Conservation (phyloP, 345 rosid species). For the Erucastrum elatum region DNA sequence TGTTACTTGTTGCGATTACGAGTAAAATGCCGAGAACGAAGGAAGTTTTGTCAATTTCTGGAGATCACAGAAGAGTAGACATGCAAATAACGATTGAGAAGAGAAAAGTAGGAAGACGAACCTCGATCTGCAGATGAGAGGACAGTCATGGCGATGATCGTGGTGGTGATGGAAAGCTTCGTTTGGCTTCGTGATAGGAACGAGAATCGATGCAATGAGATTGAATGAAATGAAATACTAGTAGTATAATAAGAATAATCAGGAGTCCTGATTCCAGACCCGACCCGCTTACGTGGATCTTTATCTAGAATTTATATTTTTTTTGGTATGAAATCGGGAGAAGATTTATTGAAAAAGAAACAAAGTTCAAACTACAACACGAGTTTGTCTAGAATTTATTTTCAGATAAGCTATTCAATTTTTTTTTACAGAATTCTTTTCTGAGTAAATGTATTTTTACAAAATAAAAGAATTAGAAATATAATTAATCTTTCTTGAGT, state of each 20-base stretch:
- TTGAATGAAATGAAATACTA: background rate
- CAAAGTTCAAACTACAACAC: too few relatives aligned
- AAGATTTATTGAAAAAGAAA: too few relatives aligned
- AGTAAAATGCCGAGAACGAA: background rate
- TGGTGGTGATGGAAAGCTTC: background rate
- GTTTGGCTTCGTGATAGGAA: background rate
- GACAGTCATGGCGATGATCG: conserved; percentile 40
- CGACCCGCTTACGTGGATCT: conserved; percentile 24
- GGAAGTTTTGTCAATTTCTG: background rate
- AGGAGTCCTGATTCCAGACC: background rate
- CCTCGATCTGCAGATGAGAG: conserved; percentile 37
- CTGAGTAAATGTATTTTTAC: background rate
- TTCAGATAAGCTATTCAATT: background rate
- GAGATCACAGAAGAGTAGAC: conserved; percentile 15
- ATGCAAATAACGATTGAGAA: background rate
- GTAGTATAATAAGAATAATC: background rate
- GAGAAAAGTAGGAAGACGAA: background rate
- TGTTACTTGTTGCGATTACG: background rate
- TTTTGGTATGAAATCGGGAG: too few relatives aligned
- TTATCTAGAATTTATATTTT: too few relatives aligned
- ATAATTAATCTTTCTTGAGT: background rate
- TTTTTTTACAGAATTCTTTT: background rate
- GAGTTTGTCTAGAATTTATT: background rate
- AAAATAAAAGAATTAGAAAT: background rate
- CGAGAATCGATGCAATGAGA: background rate